Evolutionary conservation across 306 rosid species (phyloP), one percentile per base, ranked within the genome.

Genomic region (Bauhinia variegata): DNA sequence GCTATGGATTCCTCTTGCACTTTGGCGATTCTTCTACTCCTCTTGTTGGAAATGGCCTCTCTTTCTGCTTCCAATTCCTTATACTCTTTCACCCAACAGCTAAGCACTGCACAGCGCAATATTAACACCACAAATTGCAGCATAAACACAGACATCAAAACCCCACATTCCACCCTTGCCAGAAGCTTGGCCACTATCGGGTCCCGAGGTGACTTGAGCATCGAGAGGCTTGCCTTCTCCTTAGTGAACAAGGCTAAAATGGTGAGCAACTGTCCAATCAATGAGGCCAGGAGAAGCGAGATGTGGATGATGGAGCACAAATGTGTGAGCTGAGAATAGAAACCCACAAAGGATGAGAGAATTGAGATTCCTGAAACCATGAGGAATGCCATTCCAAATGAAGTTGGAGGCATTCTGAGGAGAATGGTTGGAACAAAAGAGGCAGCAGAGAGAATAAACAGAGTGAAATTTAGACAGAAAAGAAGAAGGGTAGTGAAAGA

Each of bases 81-180:
- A 33, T 88, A 82, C 74, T 88, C 86, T 65, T 84, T 86, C 55
- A 86, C 80, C 92, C 88, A 82, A 49, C 97, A 91, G 52, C 84
- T 80, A 63, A 84, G 90, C 41, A 88, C 90, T 4, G 68, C 80
- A 76, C 95, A 88, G 73, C 85, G 82, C 85, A 91, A 12, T 43
- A 83, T 54, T 63, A 91, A 11, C 31, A 84, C 90, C 53, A 77
- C 77, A 41, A 81, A 15, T 69, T 91, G 95, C 72, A 91, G 28
- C 80, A 88, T 36, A 54, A 86, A 66, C 88, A 88, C 84, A 0
- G 86, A 92, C 95, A 80, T 82, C 73, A 86, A 11, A n/a, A 74
- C 86, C 60, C 97, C 97, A 37, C 92, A 88, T 72, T 86, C 97
- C 68, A 86, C 18, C 70, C 95, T 82, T 44, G 74, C 83, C 87